Conservation (phyloP, 2,329 filamentous ascomycete genomes). For the Fusarium sp. region DNA sequence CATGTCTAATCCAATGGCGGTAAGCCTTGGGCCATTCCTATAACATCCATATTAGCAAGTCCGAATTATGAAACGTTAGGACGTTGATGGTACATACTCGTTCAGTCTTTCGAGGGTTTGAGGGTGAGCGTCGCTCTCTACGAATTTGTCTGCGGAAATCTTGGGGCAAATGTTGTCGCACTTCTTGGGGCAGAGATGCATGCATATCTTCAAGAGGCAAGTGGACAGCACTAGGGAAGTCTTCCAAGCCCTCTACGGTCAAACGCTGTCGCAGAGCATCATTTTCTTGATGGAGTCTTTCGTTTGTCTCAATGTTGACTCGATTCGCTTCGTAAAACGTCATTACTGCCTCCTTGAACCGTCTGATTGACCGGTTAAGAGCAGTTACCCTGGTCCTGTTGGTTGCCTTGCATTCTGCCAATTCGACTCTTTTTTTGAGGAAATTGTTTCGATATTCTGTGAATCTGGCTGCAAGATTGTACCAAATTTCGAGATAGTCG, state of each 20-base stretch:
- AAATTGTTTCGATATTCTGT: background rate
- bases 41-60: background rate
- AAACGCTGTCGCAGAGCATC: background rate
- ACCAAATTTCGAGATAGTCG: conserved; percentile 4
- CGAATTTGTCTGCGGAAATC: background rate
- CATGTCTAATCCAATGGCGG: background rate
- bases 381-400: rapidly evolving
- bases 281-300: background rate
- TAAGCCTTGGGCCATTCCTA: conserved; percentile 25
- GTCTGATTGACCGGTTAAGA: rapidly evolving
- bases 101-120: conserved; percentile 2
- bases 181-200: background rate
- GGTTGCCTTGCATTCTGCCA: background rate
- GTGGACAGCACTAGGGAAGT: background rate
- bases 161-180: rapidly evolving
- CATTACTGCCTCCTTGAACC: background rate
- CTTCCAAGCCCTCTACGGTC: background rate
- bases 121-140: rapidly evolving
- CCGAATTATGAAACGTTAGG: rapidly evolving
- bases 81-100: conserved; percentile 5
- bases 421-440: background rate
- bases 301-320: background rate
- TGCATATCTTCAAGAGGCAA: background rate
- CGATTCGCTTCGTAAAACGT: conserved; percentile 1
- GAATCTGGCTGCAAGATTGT: rapidly evolving